Evolutionary conservation across 345 rosid genomes (phyloP).

Genomic region (Arabidopsis thaliana): DNA sequence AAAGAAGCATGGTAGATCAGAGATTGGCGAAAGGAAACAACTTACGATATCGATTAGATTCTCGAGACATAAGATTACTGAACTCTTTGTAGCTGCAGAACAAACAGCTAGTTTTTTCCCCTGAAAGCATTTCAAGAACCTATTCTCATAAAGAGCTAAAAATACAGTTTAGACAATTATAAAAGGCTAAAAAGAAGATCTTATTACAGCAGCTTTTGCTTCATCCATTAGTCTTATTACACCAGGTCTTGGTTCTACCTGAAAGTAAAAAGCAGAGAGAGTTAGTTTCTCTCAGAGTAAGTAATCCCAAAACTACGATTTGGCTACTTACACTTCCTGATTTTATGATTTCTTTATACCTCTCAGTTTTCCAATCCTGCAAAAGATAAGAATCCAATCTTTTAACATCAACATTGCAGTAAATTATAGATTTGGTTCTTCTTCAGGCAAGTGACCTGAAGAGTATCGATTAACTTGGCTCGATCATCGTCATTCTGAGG

Average conservation of each 20-base stretch:
- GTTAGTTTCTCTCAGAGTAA: neutral
- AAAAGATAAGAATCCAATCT: neutral
- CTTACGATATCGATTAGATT: slow-evolving; percentile 80
- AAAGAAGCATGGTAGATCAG: neutral
- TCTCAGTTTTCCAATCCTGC: slow-evolving; percentile 97
- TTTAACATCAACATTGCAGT: neutral
- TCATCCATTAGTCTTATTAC: slow-evolving; percentile 94
- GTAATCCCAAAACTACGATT: neutral
- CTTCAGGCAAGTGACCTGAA: slow-evolving; percentile 60
- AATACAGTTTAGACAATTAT: neutral
- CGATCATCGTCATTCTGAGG: slow-evolving; percentile 73
- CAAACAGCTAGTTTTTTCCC: slow-evolving; percentile 85
- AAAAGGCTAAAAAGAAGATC: slow-evolving; percentile 31
- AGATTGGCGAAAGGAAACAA: slow-evolving; percentile 13
- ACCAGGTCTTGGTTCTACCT: slow-evolving; percentile 96
- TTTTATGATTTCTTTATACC: slow-evolving; percentile 89
- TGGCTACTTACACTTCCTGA: slow-evolving; percentile 81
- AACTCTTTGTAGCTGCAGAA: slow-evolving; percentile 98
- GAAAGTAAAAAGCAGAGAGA: slow-evolving; percentile 32
- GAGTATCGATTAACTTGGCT: slow-evolving; percentile 73
- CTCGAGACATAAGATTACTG: slow-evolving; percentile 89
- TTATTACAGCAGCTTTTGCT: slow-evolving; percentile 81
- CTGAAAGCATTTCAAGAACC: slow-evolving; percentile 48
- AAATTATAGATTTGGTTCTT: neutral
- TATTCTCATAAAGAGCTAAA: neutral